A percentile compares a stretch with the other conserved stretches of the same genome.
Evolutionary conservation across 192 early-diverging fungal genomes (phyloP).

Genomic region (Backusella macrospora): DNA sequence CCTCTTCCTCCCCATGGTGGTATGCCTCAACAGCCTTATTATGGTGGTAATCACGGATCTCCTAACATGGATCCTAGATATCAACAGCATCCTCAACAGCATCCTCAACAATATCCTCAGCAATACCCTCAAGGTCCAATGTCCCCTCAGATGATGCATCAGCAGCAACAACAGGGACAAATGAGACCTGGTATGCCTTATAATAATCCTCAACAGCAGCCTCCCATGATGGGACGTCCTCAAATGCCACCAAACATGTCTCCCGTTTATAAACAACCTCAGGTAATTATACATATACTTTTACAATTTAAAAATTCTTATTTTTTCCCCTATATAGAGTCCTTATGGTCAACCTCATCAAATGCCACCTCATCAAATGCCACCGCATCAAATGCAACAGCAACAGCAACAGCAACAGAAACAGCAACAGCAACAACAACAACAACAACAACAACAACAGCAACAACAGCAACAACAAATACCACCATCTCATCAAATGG

Average conservation of each 20-base stretch:
- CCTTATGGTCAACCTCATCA: conserved; percentile 42
- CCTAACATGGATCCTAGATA: conserved; percentile 13
- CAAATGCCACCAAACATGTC: background rate
- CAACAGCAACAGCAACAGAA: background rate
- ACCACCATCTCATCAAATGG: conserved; percentile 25
- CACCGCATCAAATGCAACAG: background rate
- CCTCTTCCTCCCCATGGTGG: conserved; percentile 13
- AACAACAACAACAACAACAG: background rate
- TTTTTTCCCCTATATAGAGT: background rate
- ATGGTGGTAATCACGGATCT: background rate
- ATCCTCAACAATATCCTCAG: conserved; percentile 7
- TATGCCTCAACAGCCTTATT: conserved; percentile 11
- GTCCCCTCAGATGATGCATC: conserved; percentile 12
- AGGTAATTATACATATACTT: background rate
- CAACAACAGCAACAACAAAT: background rate
- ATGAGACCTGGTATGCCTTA: conserved; percentile 20
- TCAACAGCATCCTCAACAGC: background rate
- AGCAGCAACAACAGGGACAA: conserved; percentile 19
- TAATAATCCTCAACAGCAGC: conserved; percentile 16
- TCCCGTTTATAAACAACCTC: conserved; percentile 13
- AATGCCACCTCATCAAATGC: conserved; percentile 37
- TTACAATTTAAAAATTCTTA: background rate
- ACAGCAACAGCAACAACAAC: background rate
- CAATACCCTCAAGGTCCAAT: background rate
- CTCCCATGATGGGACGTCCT: background rate